Conservation (phyloP, 768 basidiomycete genomes). For the Hemileccinum rubropunctum region DNA sequence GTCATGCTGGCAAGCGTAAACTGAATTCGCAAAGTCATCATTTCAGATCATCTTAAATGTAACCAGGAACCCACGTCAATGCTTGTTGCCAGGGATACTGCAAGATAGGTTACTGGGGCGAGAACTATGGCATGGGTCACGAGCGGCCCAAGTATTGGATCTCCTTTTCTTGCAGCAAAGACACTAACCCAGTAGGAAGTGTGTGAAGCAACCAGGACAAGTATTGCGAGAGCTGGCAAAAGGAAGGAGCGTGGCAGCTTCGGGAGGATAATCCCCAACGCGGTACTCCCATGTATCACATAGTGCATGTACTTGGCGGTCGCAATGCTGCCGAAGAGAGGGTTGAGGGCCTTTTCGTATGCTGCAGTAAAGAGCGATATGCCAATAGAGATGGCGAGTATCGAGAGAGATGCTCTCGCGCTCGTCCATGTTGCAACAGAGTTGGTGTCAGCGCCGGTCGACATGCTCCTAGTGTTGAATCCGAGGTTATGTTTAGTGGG, state of each 20-base stretch:
- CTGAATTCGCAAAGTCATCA: conserved; percentile 7
- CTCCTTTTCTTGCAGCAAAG: conserved; percentile 51
- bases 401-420: conserved; percentile 18
- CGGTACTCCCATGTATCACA: conserved; percentile 36
- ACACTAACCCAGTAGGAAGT: conserved; percentile 67
- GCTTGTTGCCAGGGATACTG: conserved; percentile 44
- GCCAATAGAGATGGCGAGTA: conserved; percentile 27
- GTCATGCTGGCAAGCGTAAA: conserved; percentile 21
- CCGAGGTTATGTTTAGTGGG: too few species aligned
- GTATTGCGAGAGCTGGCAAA: conserved; percentile 35
- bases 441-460: conserved; percentile 1
- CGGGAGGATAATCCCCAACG: conserved; percentile 32
- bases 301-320: conserved; percentile 48
- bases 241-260: conserved; percentile 25
- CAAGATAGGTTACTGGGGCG: conserved; percentile 52
- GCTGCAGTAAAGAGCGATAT: conserved; percentile 59
- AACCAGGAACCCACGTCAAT: conserved; percentile 36
- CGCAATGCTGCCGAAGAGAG: conserved; percentile 64
- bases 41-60: not conserved
- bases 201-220: conserved; percentile 51
- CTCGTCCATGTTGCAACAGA: conserved; percentile 12
- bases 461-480: too few species aligned
- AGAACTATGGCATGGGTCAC: conserved; percentile 56
- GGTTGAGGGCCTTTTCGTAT: conserved; percentile 63
- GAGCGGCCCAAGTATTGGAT: conserved; percentile 56